Evolutionary conservation across 148 eudicot genomes (phyloP).

Genomic region (Rhododendron kiyosumense): DNA sequence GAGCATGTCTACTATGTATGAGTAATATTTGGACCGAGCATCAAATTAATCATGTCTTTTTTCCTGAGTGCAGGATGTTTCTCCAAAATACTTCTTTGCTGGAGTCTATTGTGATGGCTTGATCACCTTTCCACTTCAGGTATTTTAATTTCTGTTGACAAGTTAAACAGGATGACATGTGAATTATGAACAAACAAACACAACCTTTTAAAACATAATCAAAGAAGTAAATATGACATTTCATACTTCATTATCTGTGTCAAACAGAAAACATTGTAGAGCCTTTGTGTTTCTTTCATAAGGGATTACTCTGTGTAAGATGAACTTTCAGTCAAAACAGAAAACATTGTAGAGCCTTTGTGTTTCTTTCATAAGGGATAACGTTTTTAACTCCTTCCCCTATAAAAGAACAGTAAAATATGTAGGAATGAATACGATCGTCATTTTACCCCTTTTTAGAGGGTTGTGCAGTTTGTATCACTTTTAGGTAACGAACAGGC

Average conservation of each 20-base stretch:
- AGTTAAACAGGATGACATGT: background rate
- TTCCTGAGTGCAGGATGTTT: constrained; percentile 52
- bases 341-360: background rate
- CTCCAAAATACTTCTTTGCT: constrained; percentile 88
- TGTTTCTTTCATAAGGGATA: background rate
- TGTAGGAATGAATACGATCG: background rate
- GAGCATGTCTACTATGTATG: background rate
- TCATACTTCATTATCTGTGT: background rate
- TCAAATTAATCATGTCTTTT: background rate
- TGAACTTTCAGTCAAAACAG: background rate
- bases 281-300: too few species aligned
- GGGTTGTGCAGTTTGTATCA: too few species aligned
- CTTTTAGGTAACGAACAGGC: too few species aligned
- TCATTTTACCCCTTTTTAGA: background rate
- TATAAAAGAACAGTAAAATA: background rate
- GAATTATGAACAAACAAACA: background rate
- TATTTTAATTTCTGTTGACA: constrained; percentile 16
- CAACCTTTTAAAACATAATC: background rate
- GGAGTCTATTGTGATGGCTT: constrained; percentile 93
- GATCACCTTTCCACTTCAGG: constrained; percentile 85
- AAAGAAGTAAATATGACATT: background rate
- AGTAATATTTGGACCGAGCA: background rate
- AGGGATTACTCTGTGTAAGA: background rate
- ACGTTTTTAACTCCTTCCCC: background rate
- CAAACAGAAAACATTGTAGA: too few species aligned